phyloP scores from a whole-genome alignment of 345 rosid genomes.

The Murraya paniculata region DNA sequence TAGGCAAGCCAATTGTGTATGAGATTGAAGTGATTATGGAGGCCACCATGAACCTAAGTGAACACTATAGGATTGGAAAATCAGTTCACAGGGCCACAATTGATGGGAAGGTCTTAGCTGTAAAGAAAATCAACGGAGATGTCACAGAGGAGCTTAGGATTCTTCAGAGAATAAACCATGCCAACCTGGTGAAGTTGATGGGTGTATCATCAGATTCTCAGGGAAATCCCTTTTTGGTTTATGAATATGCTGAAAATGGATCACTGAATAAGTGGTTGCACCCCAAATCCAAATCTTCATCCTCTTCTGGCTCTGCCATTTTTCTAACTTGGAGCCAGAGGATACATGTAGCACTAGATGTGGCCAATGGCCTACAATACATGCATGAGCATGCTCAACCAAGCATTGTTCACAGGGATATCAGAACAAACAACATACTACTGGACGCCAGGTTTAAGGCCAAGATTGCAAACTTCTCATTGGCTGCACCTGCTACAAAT shows the following conservation, averaged over 20 bases:
- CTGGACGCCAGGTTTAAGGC: conserved; percentile 54
- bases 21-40: conserved; percentile 38
- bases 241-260: conserved; percentile 61
- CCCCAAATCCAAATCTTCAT: conserved; percentile 23
- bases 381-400: conserved; percentile 65
- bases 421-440: conserved; percentile 50
- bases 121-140: conserved; percentile 45
- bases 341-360: conserved; percentile 49
- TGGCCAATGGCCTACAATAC: conserved; percentile 61
- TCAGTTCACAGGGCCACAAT: conserved; percentile 50
- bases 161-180: conserved; percentile 55
- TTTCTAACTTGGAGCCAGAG: conserved; percentile 54
- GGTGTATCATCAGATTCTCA: conserved; percentile 42
- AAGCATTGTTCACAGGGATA: conserved; percentile 50
- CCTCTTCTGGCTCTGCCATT: conserved; percentile 23
- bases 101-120: conserved; percentile 43
- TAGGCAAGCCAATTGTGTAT: conserved; percentile 47
- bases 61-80: conserved; percentile 42
- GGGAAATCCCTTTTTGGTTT: conserved; percentile 51
- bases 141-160: conserved; percentile 48
- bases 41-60: conserved; percentile 45
- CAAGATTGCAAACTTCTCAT: conserved; percentile 52
- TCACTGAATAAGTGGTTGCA: conserved; percentile 52
- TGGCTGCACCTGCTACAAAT: conserved; percentile 39
- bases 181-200: conserved; percentile 55